Conservation (phyloP, 345 rosid genomes). For the Hypericum perforatum region DNA sequence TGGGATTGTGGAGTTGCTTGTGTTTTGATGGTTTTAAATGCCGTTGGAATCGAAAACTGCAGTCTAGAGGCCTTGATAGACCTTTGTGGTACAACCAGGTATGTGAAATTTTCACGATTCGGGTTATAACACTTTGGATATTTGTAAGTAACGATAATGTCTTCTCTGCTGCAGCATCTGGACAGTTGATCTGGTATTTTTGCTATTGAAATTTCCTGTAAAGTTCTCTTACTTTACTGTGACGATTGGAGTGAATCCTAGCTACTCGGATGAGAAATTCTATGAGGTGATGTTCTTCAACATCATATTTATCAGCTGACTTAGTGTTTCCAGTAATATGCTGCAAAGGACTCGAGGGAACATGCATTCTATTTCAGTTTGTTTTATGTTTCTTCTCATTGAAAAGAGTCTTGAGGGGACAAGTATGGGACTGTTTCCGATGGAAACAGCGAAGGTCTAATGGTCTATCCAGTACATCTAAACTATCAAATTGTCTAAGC, state of each 20-base stretch:
- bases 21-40: conserved; percentile 70
- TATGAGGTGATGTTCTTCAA: conserved; percentile 53
- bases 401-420: too few species aligned
- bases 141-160: neutral
- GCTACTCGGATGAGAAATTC: conserved; percentile 67
- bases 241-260: conserved; percentile 88
- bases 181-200: conserved; percentile 87
- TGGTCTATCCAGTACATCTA: too few species aligned
- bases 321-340: too few species aligned
- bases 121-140: too few species aligned
- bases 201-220: conserved; percentile 62
- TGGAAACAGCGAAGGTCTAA: too few species aligned
- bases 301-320: too few species aligned
- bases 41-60: conserved; percentile 50
- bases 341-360: too few species aligned
- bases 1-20: conserved; percentile 99
- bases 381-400: too few species aligned
- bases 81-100: conserved; percentile 77
- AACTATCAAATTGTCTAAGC: too few species aligned
- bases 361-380: too few species aligned
- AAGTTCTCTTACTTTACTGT: conserved; percentile 76
- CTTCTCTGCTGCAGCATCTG: conserved; percentile 53
- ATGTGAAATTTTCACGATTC: neutral
- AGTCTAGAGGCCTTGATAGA: conserved; percentile 49
- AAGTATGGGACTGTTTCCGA: too few species aligned